phyloP scores from a whole-genome alignment of 1,284 basidiomycete species.

The Cutaneotrichosporon arboriforme region DNA sequence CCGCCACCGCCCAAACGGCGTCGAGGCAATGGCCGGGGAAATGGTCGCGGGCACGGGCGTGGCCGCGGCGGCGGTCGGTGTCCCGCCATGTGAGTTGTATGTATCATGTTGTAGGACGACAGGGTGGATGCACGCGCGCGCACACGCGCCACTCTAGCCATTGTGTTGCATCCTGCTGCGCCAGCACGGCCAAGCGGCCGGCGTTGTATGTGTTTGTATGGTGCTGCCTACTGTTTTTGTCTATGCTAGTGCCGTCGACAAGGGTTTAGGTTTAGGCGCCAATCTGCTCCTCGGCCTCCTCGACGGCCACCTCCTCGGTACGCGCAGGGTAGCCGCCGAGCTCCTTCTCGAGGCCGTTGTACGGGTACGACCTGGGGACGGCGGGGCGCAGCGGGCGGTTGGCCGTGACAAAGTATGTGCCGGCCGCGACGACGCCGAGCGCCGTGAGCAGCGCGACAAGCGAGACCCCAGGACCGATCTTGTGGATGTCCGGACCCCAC shows the following conservation, averaged over 20 bases:
- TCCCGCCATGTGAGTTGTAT: too few relatives aligned
- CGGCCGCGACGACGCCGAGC: slow-evolving; percentile 30
- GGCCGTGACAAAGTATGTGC: slow-evolving; percentile 33
- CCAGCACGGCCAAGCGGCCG: too few relatives aligned
- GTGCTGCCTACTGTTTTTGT: background rate
- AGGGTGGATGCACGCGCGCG: too few relatives aligned
- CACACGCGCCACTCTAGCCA: background rate
- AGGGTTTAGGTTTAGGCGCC: slow-evolving; percentile 13
- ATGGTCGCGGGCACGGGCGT: too few relatives aligned
- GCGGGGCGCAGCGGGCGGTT: slow-evolving; percentile 30
- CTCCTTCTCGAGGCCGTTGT: slow-evolving; percentile 43
- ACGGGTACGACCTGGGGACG: slow-evolving; percentile 41
- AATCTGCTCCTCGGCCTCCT: slow-evolving; percentile 19
- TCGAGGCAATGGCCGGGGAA: too few relatives aligned
- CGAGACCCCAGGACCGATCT: slow-evolving; percentile 33
- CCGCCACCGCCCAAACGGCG: too few relatives aligned
- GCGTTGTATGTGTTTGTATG: background rate
- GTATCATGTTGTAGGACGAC: background rate
- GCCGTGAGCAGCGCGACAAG: slow-evolving; percentile 29
- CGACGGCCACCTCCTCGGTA: slow-evolving; percentile 29
- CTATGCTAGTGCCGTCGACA: background rate
- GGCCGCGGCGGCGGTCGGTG: too few relatives aligned
- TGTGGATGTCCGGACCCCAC: slow-evolving; percentile 74
- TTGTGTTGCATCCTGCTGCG: background rate
- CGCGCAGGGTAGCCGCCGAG: slow-evolving; percentile 36